Evolutionary conservation across 225 moss, liverwort and hornwort species (phyloP).

Genomic region (Takakia lepidozioides): DNA sequence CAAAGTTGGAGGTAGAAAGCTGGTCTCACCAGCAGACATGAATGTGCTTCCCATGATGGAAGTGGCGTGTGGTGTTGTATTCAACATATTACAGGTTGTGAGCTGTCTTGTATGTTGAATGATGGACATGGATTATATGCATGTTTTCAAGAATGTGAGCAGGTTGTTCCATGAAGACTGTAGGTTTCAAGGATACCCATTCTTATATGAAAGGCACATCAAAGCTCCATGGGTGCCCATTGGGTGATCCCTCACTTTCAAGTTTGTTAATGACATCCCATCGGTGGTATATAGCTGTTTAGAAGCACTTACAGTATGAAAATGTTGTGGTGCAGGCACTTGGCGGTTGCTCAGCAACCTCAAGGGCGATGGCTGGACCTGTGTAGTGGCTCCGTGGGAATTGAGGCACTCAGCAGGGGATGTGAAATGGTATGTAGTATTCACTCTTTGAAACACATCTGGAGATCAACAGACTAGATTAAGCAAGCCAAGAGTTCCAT

Average conservation of each 20-base stretch:
- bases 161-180: too few species aligned
- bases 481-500: too few species aligned
- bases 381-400: conserved; percentile 94
- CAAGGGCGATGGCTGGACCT: conserved; percentile 90
- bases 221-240: too few species aligned
- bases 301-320: not conserved
- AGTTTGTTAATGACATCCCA: too few species aligned
- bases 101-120: not conserved
- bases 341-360: conserved; percentile 61
- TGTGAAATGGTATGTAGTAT: conserved; percentile 46
- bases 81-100: conserved; percentile 72
- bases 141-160: too few species aligned
- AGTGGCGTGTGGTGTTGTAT: conserved; percentile 90
- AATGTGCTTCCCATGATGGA: conserved; percentile 99
- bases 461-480: too few species aligned
- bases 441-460: not conserved
- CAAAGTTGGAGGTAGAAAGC: conserved; percentile 71
- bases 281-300: too few species aligned
- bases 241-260: too few species aligned
- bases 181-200: too few species aligned
- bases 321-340: conserved; percentile 30
- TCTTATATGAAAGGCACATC: too few species aligned
- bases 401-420: conserved; percentile 92
- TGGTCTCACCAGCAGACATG: conserved; percentile 72
- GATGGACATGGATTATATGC: too few species aligned